Conservation (phyloP, 192 early-diverging fungal species). For the Backusella psychrophila region DNA sequence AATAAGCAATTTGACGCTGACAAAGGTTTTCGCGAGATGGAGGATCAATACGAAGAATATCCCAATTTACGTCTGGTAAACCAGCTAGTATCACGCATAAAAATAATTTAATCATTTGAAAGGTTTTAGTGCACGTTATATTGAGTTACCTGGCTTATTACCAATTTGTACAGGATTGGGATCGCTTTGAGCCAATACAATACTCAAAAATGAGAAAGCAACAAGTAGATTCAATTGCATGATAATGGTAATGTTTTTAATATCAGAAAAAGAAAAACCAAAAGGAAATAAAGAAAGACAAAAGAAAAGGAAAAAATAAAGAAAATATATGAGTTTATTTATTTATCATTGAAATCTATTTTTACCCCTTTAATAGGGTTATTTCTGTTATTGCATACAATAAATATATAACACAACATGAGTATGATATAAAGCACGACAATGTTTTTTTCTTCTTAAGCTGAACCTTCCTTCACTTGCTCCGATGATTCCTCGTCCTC, state of each 20-base stretch:
- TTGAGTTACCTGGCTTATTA: background rate
- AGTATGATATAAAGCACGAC: background rate
- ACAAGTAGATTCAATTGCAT: background rate
- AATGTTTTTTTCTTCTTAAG: background rate
- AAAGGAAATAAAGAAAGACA: background rate
- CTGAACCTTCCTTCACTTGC: background rate
- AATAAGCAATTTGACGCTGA: conserved; percentile 27
- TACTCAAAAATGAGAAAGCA: background rate
- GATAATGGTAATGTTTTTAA: background rate
- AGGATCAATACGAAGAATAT: conserved; percentile 22
- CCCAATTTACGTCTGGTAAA: conserved; percentile 20
- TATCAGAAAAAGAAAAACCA: background rate
- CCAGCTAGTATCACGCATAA: background rate
- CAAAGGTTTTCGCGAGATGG: conserved; percentile 23
- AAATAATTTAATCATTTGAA: background rate
- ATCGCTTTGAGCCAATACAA: background rate
- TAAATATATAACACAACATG: background rate
- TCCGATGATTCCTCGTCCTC: background rate
- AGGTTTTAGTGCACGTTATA: background rate
- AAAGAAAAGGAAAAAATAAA: background rate
- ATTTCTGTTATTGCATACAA: background rate
- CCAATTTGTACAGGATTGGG: background rate
- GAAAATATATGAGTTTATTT: background rate
- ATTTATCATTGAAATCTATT: conserved; percentile 1
- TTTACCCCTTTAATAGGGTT: background rate